Evolutionary conservation across 768 basidiomycete genomes (phyloP), one percentile per base, ranked within the genome.

Genomic region (Mycena amicta): DNA sequence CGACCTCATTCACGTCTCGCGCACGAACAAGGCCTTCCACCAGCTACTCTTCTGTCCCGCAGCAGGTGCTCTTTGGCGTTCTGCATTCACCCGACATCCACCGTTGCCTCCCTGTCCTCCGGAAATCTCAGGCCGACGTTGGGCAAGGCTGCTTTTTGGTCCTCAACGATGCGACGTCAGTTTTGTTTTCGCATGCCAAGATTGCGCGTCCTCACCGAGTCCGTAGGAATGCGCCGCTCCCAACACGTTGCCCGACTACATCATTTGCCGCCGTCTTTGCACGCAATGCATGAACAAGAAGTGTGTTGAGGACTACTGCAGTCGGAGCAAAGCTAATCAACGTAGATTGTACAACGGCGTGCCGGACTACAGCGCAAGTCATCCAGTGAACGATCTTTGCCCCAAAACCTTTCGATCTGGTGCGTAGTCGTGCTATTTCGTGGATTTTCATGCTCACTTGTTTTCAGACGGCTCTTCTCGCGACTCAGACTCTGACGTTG

Each of bases 1-100:
- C 16, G 74, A 78, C 59, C 70, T 78, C 6, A 70, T 74, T 26
- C 60, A 70, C 50, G 65, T 78, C n/a, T 50, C 73, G 8, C 59
- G 70, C 37, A 66, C 68, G 15, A 68, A 67, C 31, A 72, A 73
- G 20, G 51, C 45, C 0, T 61, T 76, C 8, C 66, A 73, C 3
- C 53, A 25, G 16, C 67, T 74, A 6, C 66, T 77, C 6, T 59
- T 68, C 6, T 57, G 53, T 18, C 71, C 63, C 33, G 31, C 53
- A 4, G 59, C 65, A 2, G 53, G 50, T 18, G 46, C 56, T 0
- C 41, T 72, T 41, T 77, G 75, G 75, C 65, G 66, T 29, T 51
- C 41, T 13, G 66, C 60, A 11, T 71, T 68, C 40, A 37, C 50
- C 5, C 50, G 50, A 5, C 51, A 60, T 50, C 33, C 46, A 2